Base-by-base conservation (phyloP, 306 rosid genomes). In the Myrica gale region DNA sequence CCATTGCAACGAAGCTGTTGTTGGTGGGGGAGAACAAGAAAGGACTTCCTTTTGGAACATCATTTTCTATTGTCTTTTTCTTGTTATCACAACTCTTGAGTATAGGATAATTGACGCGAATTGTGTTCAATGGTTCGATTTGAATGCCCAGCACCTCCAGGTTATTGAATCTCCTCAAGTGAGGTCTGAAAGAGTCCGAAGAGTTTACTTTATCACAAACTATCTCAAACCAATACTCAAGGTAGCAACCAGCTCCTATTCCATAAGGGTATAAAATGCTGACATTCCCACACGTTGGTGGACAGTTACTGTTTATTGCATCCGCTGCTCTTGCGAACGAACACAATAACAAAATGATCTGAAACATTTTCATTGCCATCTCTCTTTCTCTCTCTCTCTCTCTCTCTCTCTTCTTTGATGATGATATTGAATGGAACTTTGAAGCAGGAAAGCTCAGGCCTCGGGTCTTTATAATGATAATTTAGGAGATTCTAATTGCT, bases 1-100 rank as follows among this genome's bases (percentile, higher is more conserved):
- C 68, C 23, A 76, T 65, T 3, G 68, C 80, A 10, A 66, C 5
- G 68, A 76, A 76, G 3, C 6, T 5, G 55, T 68, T 68, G 0
- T 44, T 0, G 8, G 3, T 0, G 9, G 16, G 12, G 48, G 74
- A 76, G 74, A 52, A 76, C 9, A 19, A 4, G 23, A 68, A 76
- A 23, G 80, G 80, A 43, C 74, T 68, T 16, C 47, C 21, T 44
- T 5, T 41, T 32, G 37, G 37, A 17, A 2, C 68, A 60, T 21
- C 60, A 10, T 4, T 47, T 1, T 20, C n/a, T 74, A 21, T 56
- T 5, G 10, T 9, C 5, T 11, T 0, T 45, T 4, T 19, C 5
- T 15, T 23, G 9, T 2, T 3, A 23, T 48, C 37, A 68, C 9
- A 44, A n/a, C 37, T 68, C 58, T 20, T 32, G 10, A 73, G 10